Base-by-base conservation (phyloP, 164 flowering plant genomes). In the Tetrastigma voinierianum region DNA sequence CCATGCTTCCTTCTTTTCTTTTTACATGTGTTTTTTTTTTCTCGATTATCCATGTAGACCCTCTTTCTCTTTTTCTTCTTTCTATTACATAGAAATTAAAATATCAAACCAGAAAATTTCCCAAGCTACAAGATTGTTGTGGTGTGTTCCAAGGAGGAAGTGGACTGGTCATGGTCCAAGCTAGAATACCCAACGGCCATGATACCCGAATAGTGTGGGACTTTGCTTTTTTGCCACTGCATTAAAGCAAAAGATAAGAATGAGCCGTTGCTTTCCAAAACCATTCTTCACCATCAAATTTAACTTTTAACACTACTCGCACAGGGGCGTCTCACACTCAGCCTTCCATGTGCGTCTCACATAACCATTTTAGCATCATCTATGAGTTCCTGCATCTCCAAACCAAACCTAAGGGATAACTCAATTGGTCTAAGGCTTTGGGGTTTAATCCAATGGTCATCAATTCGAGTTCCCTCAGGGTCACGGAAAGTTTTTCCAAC, bases 251-350 rank as follows among this genome's bases (percentile, higher is more conserved):
- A 65, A 67, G 65, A 61, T 20, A 66, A 0, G n/a, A 14, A 17
- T 54, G 62, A 60, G 21, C 21, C 51, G 62, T 66, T 55, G 57
- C 75, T 72, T 71, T 66, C 62, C 24, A 66, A 66, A 70, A 48
- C 46, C 63, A 48, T 43, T 45, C 61, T 46, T 66, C 62, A 24
- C 12, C 62, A 32, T 69, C 61, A 47, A 45, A 56, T 57, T 54
- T 32, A 18, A 44, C 51, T 54, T 59, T 67, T 13, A 51, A 25
- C 53, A 17, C 14, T 1, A 18, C 32, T 11, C 66, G 11, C 13
- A 9, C 32, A 21, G 23, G 23, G 21, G 32, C 11, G 10, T 55
- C 58, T 2, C 10, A 15, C 15, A 21, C 23, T 20, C 32, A 52
- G 23, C 19, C 56, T 18, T 18, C 56, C 56, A 49, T 12, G n/a